A percentile compares a stretch with the other conserved stretches of the same genome.
phyloP scores from a whole-genome alignment of 2,329 filamentous ascomycete genomes.

The Neonectria magnoliae region DNA sequence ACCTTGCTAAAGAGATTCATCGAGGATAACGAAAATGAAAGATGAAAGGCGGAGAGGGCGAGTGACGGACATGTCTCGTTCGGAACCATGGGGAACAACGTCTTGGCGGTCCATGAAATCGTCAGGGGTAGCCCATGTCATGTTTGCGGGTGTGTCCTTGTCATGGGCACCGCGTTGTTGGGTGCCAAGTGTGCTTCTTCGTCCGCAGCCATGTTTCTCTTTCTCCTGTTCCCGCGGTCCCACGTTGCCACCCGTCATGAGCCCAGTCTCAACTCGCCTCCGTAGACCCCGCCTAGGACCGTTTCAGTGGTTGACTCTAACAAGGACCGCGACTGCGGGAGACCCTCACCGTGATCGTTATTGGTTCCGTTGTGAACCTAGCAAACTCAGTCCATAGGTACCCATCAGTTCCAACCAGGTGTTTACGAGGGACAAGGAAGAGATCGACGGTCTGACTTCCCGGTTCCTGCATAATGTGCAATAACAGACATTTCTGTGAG shows the following conservation, averaged over 20 bases:
- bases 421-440: not conserved
- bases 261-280: not conserved
- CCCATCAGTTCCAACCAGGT: not conserved
- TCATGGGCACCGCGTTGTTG: not conserved
- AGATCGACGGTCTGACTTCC: not conserved
- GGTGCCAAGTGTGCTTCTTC: slow-evolving; percentile 3
- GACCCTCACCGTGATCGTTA: not conserved
- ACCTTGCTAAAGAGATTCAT: not conserved
- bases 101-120: not conserved
- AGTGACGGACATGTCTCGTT: not conserved
- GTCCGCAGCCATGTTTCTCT: slow-evolving; percentile 1
- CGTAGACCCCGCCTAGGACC: not conserved
- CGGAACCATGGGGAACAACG: not conserved
- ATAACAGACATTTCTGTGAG: not conserved
- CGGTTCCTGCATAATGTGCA: not conserved
- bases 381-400: not conserved
- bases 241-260: too few relatives aligned
- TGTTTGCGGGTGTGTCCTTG: not conserved
- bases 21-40: not conserved
- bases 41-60: not conserved
- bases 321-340: not conserved
- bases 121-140: slow-evolving; percentile 4
- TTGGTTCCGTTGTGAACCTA: not conserved
- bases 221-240: not conserved
- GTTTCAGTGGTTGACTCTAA: not conserved